Base-by-base conservation (phyloP, 352 stramenopile genomes). In the Aphanomyces invadans region DNA sequence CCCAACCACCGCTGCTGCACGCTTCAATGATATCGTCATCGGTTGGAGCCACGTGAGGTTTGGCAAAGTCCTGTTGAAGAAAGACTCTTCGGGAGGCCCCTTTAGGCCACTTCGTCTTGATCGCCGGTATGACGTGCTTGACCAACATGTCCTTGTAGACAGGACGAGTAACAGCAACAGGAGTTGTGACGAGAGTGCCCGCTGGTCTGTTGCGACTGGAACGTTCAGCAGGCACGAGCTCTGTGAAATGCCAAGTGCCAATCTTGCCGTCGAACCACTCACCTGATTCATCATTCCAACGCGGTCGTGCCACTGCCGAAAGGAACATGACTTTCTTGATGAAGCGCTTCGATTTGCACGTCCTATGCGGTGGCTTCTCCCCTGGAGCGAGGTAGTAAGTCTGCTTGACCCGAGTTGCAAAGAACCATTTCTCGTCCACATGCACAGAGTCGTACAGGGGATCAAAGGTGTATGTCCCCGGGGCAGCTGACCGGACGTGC, bases 121-220 rank as follows among this genome's bases (percentile, higher is more conserved):
- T 71, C 9, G 36, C 39, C 10, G 53, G 71, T 29, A 75, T 74
- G 39, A 70, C 68, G 5, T 44, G 39, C 19, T 68, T 23, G 3
- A 70, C 17, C 17, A 72, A 28, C 25, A 54, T 54, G 4, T 33
- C 19, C n/a, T 56, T 57, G 39, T 76, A 68, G 11, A 52, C 53
- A 4, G 60, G 49, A 1, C 62, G 53, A 28, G 67, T 65, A 0
- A 76, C 61, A 10, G 19, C 68, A 38, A 70, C 52, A 0, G 23
- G 12, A 42, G 71, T 73, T n/a, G 69, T n/a, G 36, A 71, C 62
- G 0, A 71, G 39, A 19, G 72, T 73, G 0, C 72, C 65, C 12
- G 53, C 56, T 19, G 52, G 29, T 2, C 64, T 59, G 25, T 74
- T 71, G 44, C 68, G 69, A 17, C 42, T 71, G 10, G 51, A 31